Percentiles rank a stretch among this genome's conserved stretches.
These are phyloP conservation scores for Candida berthetii DNA, from an alignment of 805 yeast genomes.

Conservation along the genomic window DNA sequence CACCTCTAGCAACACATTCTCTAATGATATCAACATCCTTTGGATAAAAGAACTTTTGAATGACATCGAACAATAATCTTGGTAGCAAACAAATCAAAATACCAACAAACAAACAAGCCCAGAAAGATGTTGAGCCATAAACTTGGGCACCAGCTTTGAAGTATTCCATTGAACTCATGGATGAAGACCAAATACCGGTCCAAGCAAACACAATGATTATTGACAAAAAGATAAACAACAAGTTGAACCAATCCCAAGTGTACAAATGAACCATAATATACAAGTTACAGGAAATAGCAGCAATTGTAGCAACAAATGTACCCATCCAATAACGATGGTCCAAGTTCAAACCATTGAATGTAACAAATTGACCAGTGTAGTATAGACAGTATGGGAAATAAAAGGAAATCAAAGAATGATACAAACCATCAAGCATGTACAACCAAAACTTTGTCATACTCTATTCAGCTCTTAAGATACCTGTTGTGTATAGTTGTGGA, in stretches of 20 bases:
- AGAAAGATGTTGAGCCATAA: conserved; percentile 54
- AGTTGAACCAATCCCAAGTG: conserved; percentile 78
- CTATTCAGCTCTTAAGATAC: conserved; percentile 72
- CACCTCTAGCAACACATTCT: conserved; percentile 64
- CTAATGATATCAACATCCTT: conserved; percentile 68
- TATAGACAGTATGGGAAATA: conserved; percentile 65
- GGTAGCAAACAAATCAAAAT: conserved; percentile 60
- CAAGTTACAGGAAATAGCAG: conserved; percentile 60
- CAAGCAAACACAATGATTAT: conserved; percentile 61
- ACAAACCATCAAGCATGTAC: conserved; percentile 74
- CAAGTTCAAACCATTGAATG: conserved; percentile 47
- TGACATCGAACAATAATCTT: conserved; percentile 54
- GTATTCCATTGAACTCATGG: conserved; percentile 47
- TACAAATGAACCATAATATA: conserved; percentile 63
- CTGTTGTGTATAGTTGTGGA: conserved; percentile 70
- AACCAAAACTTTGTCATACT: conserved; percentile 57
- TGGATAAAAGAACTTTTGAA: conserved; percentile 48
- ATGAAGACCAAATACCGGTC: conserved; percentile 77
- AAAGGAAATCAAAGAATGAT: conserved; percentile 67
- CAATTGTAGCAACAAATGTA: conserved; percentile 56
- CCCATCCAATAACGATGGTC: conserved; percentile 78
- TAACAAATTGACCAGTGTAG: conserved; percentile 34
- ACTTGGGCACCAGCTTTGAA: conserved; percentile 61
- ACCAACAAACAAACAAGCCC: conserved; percentile 69
- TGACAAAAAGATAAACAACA: conserved; percentile 49